Percentiles rank a stretch among this genome's conserved stretches.
Conservation (phyloP, 441 rosid genomes). For the Bruguiera hainesii region DNA sequence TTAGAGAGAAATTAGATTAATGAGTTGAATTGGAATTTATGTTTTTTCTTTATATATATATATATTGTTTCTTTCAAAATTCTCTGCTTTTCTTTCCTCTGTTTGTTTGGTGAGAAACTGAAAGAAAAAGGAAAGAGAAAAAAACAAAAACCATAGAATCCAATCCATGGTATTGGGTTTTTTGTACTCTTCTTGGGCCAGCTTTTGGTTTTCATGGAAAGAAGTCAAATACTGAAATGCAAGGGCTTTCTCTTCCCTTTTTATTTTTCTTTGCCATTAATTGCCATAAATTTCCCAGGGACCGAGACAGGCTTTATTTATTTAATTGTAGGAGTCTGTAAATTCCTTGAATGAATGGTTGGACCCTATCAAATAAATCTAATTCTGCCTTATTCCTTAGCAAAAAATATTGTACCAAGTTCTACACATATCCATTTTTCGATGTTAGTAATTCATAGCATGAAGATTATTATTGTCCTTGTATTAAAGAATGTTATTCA, state of each 20-base stretch:
- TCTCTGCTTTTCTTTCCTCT: constrained; percentile 8
- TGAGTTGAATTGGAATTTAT: too few relatives aligned
- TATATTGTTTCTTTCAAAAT: background rate
- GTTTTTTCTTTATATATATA: too few relatives aligned
- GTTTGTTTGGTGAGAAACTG: constrained; percentile 30
- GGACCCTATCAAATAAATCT: too few relatives aligned
- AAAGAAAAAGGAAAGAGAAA: background rate
- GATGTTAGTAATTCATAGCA: background rate
- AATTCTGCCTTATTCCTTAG: too few relatives aligned
- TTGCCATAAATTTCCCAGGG: background rate
- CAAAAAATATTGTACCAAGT: background rate
- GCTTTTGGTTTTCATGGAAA: background rate
- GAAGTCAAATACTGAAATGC: background rate
- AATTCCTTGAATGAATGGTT: constrained; percentile 10
- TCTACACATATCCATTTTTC: background rate
- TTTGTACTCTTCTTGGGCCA: background rate
- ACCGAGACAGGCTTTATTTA: constrained; percentile 6
- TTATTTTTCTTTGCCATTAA: background rate
- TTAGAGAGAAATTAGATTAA: too few relatives aligned
- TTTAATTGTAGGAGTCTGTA: background rate
- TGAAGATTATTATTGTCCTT: constrained; percentile 5
- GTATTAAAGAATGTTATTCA: constrained; percentile 14
- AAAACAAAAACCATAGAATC: background rate
- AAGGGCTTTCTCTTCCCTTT: background rate
- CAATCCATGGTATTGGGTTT: background rate